Evolutionary conservation across 2,329 filamentous ascomycete genomes (phyloP).

Genomic region (Talaromyces sp.): DNA sequence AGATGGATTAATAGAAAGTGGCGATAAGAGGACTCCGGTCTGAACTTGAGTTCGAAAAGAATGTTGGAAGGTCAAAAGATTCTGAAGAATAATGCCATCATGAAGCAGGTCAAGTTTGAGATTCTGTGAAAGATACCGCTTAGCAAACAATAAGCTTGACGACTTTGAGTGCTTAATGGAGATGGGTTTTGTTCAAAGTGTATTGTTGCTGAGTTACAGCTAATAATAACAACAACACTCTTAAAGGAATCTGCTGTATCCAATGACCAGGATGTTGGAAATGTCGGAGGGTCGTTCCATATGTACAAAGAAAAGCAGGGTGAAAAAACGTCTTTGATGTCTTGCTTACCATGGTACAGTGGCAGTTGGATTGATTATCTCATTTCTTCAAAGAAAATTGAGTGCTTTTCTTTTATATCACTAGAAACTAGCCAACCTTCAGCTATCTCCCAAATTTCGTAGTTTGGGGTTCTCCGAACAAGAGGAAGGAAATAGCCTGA

Average conservation of each 20-base stretch:
- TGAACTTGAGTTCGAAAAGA: background rate
- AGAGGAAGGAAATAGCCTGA: no score
- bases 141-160: background rate
- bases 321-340: background rate
- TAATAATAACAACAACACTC: background rate
- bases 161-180: background rate
- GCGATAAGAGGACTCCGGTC: background rate
- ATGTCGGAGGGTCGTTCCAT: background rate
- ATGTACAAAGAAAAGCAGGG: background rate
- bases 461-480: no score
- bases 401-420: no score
- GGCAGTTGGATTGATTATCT: background rate
- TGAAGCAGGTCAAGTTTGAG: background rate
- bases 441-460: no score
- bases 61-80: background rate
- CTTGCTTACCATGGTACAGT: background rate
- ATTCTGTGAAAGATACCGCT: background rate
- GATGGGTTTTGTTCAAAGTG: background rate
- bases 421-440: no score
- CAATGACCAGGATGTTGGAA: background rate
- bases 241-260: background rate
- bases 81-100: background rate
- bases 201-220: background rate
- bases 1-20: background rate
- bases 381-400: background rate